Evolutionary conservation across 306 rosid species (phyloP).

Genomic region (Dalbergia cultrata): DNA sequence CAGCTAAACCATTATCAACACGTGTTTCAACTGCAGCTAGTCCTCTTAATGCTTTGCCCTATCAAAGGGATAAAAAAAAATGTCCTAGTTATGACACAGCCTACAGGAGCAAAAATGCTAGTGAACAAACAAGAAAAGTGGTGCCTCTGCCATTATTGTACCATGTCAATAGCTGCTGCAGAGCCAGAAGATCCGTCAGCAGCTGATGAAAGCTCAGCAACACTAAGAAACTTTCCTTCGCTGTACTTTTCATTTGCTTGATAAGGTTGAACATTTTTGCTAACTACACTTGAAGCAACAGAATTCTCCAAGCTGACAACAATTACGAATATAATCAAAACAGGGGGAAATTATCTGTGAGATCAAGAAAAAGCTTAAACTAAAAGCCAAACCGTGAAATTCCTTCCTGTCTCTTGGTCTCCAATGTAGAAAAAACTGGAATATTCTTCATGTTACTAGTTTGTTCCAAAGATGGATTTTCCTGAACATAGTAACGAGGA

Average conservation of each 20-base stretch:
- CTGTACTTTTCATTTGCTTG: conserved; percentile 65
- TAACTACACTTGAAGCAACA: conserved; percentile 49
- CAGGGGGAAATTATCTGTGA: conserved; percentile 19
- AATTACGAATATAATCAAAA: conserved; percentile 39
- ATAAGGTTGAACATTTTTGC: conserved; percentile 50
- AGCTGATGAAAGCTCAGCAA: conserved; percentile 75
- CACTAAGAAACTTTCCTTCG: conserved; percentile 80
- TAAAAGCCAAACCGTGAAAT: conserved; percentile 57
- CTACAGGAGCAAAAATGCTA: conserved; percentile 15
- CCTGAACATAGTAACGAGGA: conserved; percentile 58
- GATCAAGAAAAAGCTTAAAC: conserved; percentile 24
- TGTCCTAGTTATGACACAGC: conserved; percentile 7
- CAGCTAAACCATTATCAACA: conserved; percentile 52
- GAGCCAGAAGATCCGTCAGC: conserved; percentile 63
- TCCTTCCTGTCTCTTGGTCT: conserved; percentile 59
- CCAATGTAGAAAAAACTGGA: conserved; percentile 54
- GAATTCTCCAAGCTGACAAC: conserved; percentile 60
- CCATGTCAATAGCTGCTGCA: conserved; percentile 77
- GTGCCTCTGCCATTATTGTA: conserved; percentile 43
- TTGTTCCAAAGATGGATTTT: conserved; percentile 62
- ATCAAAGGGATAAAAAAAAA: not conserved
- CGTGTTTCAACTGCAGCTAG: conserved; percentile 59
- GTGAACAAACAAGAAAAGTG: conserved; percentile 26
- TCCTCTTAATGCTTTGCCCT: conserved; percentile 94
- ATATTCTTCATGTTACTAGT: conserved; percentile 58